Base-by-base conservation (phyloP, 169 alveolate genomes). In the Plasmodium falciparum region DNA sequence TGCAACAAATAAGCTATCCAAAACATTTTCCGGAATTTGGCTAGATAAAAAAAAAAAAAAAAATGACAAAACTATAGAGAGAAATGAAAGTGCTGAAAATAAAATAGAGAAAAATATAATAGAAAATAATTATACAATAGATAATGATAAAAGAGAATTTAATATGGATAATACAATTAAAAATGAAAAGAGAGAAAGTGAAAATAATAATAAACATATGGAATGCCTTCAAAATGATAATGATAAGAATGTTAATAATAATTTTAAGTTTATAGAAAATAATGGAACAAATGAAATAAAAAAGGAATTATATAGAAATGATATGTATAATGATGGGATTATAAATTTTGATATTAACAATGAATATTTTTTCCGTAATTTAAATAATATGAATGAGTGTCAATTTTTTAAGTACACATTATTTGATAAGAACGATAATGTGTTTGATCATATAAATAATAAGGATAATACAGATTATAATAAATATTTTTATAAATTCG, bases 321-420 rank as follows among this genome's bases (percentile, higher is more conserved):
- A 12, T 24, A 29, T 8, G n/a, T 12, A 65, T 65, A 24, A 17
- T 29, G 26, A n/a, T 24, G 29, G 33, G 1, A 22, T 22, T 4
- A 12, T 12, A 22, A 17, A 65, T 26, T 24, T 24, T 65, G 73
- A 65, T 17, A 59, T 20, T 15, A 20, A 50, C 39, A 65, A 20
- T 29, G n/a, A n/a, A 9, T 65, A 12, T 65, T 26, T 65, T 65
- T 65, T 65, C 26, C 26, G 39, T 13, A 65, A 65, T 70, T 70
- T 70, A n/a, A 49, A 45, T 9, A 70, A 47, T 43, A 47, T n/a
- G 43, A 67, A 67, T 26, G 43, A 67, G 2, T 5, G 2, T 1
- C 5, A 52, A 2, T n/a, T n/a, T 52, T 52, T 52, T 52, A 52
- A 52, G 12, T 52, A 52, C 13, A 52, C 62, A n/a, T 52, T 52